Percentiles rank a stretch among this genome's conserved stretches.
phyloP scores from a whole-genome alignment of 495 filamentous ascomycete genomes.

The Poronia punctata region DNA sequence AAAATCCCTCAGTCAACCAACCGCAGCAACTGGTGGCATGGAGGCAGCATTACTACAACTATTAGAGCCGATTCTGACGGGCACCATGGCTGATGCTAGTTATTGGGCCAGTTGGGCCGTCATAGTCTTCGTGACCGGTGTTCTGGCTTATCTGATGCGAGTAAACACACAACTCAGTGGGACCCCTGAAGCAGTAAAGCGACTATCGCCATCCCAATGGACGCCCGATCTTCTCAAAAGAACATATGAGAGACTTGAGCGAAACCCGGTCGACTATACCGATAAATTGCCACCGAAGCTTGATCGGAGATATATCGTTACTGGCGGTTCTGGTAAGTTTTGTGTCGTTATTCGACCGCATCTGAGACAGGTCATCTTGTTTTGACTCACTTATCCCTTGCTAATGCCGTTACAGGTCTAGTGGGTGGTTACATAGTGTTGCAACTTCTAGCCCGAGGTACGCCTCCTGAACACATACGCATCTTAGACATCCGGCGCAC shows the following conservation, averaged over 20 bases:
- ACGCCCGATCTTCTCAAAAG: constrained; percentile 37
- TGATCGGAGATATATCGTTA: constrained; percentile 48
- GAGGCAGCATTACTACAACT: too few relatives aligned
- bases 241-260: constrained; percentile 36
- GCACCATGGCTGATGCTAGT: too few relatives aligned
- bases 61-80: too few relatives aligned
- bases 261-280: constrained; percentile 39
- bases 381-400: not conserved
- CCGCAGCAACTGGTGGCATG: too few relatives aligned
- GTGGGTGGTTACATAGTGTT: constrained; percentile 39
- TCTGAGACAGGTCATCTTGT: not conserved
- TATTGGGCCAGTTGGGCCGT: constrained; percentile 1
- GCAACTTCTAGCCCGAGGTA: constrained; percentile 37
- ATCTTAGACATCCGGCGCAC: constrained; percentile 34
- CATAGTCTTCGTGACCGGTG: constrained; percentile 11
- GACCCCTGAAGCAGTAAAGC: constrained; percentile 40
- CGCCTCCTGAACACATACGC: constrained; percentile 31
- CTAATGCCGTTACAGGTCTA: constrained; percentile 26
- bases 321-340: constrained; percentile 50
- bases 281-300: constrained; percentile 47
- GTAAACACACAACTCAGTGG: constrained; percentile 41
- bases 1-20: too few relatives aligned
- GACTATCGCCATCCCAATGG: constrained; percentile 42
- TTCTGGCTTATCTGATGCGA: constrained; percentile 39
- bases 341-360: not conserved